Base-by-base conservation (phyloP, 495 filamentous ascomycete species). In the Podospora fimiseda region DNA sequence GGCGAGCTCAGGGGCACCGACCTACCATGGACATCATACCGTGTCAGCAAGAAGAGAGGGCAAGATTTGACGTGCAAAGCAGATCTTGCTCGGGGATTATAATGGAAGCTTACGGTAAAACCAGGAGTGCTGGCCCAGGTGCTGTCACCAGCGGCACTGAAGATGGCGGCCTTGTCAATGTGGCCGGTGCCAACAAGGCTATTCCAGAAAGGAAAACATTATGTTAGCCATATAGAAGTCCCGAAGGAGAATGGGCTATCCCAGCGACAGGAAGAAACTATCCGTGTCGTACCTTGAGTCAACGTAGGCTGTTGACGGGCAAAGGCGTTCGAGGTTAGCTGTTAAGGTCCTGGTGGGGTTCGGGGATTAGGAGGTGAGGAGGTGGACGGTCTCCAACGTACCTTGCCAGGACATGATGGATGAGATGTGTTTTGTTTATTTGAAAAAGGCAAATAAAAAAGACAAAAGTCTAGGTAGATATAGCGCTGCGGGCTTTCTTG, bases 111-210 rank as follows among this genome's bases (percentile, higher is more conserved):
- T 83, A 95, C 90, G 58, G 68, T 69, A 75, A 94, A 94, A 55
- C 74, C 80, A 16, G 77, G 15, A 18, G 82, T 80, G n/a, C 74
- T 64, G 51, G 91, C 91, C 89, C 91, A 95, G 58, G 84, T 76
- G 66, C 83, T 88, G 65, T 88, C 86, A 64, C 90, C 89, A 55
- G 85, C 83, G 53, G 70, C 73, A 71, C 84, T 88, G 74, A 92
- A 82, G 69, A 96, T 94, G 64, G 87, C 88, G 61, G 82, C 93
- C 73, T 87, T 84, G 77, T 93, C 87, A 70, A 96, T 73, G 69
- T 93, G 86, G 61, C 83, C 83, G 59, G 78, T 83, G 73, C 80
- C 88, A 64, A 97, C 80, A 58, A 97, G 81, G 81, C 91, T 91
- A 49, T 9, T 7, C 18, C 11, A 41, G 39, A 33, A 9, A 43